phyloP scores from a whole-genome alignment of 192 early-diverging fungal species.

The Coemansia umbellata region DNA sequence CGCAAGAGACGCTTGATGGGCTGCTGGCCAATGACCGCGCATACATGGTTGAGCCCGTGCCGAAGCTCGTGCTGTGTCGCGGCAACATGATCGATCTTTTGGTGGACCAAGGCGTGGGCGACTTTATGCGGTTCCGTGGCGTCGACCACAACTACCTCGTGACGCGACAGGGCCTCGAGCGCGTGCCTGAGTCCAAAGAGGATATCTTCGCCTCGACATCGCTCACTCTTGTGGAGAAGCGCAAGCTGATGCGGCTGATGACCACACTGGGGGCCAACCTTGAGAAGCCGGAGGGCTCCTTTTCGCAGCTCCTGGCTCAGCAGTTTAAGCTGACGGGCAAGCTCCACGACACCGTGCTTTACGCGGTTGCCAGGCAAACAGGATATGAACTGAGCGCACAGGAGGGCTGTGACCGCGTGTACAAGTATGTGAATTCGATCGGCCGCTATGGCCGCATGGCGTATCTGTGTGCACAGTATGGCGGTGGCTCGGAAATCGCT shows the following conservation, averaged over 20 bases:
- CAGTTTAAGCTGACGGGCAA: conserved; percentile 62
- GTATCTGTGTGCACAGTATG: conserved; percentile 81
- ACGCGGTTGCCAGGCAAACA: conserved; percentile 55
- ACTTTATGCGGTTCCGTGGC: conserved; percentile 86
- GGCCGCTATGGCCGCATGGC: conserved; percentile 83
- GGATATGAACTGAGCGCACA: conserved; percentile 37
- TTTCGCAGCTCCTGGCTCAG: conserved; percentile 43
- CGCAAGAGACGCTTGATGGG: neutral
- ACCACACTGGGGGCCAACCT: conserved; percentile 55
- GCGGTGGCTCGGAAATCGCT: conserved; percentile 81
- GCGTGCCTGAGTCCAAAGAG: conserved; percentile 86
- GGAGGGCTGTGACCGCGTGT: conserved; percentile 66
- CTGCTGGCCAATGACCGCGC: conserved; percentile 18
- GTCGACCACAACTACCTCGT: conserved; percentile 66
- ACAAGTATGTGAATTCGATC: conserved; percentile 68
- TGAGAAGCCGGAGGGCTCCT: conserved; percentile 17
- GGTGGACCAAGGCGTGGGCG: conserved; percentile 71
- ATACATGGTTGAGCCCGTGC: conserved; percentile 36
- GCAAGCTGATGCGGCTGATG: conserved; percentile 87
- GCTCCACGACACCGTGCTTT: conserved; percentile 60
- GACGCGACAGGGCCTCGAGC: conserved; percentile 42
- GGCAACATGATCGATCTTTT: conserved; percentile 72
- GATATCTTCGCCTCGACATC: conserved; percentile 82
- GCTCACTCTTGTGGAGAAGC: conserved; percentile 77
- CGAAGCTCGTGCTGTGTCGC: conserved; percentile 63